phyloP scores from a whole-genome alignment of 352 stramenopile genomes.

The Peronospora destructor region DNA sequence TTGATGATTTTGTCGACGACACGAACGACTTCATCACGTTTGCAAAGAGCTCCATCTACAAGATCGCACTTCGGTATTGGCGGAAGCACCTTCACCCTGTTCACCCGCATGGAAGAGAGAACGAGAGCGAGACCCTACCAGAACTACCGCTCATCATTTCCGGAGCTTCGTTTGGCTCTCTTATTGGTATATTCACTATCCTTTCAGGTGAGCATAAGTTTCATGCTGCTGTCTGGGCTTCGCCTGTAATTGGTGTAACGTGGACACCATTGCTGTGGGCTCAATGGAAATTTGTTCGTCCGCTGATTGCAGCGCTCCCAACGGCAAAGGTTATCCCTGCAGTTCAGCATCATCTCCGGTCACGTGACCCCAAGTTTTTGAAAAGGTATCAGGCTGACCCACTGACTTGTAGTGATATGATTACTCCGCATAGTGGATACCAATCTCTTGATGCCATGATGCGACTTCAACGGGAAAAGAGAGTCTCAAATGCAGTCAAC shows the following conservation, averaged over 20 bases:
- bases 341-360: slow-evolving; percentile 27
- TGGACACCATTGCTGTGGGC: slow-evolving; percentile 35
- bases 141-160: slow-evolving; percentile 35
- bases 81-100: slow-evolving; percentile 25
- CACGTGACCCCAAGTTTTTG: slow-evolving; percentile 32
- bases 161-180: slow-evolving; percentile 33
- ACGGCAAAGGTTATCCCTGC: slow-evolving; percentile 35
- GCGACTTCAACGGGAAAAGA: slow-evolving; percentile 24
- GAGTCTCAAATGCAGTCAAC: slow-evolving; percentile 12
- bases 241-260: slow-evolving; percentile 30
- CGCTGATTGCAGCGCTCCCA: slow-evolving; percentile 30
- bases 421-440: slow-evolving; percentile 34
- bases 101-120: slow-evolving; percentile 25
- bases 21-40: slow-evolving; percentile 40
- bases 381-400: slow-evolving; percentile 33
- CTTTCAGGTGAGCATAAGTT: slow-evolving; percentile 37
- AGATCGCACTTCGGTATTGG: slow-evolving; percentile 28
- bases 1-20: slow-evolving; percentile 39
- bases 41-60: slow-evolving; percentile 30
- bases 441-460: slow-evolving; percentile 39
- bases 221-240: slow-evolving; percentile 30
- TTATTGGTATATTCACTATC: slow-evolving; percentile 36
- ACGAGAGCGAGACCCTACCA: slow-evolving; percentile 11
- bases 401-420: slow-evolving; percentile 30
- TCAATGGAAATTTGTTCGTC: slow-evolving; percentile 28